These are phyloP conservation scores for Mycena crocata DNA, from an alignment of 768 basidiomycete species.

Conservation along the genomic window DNA sequence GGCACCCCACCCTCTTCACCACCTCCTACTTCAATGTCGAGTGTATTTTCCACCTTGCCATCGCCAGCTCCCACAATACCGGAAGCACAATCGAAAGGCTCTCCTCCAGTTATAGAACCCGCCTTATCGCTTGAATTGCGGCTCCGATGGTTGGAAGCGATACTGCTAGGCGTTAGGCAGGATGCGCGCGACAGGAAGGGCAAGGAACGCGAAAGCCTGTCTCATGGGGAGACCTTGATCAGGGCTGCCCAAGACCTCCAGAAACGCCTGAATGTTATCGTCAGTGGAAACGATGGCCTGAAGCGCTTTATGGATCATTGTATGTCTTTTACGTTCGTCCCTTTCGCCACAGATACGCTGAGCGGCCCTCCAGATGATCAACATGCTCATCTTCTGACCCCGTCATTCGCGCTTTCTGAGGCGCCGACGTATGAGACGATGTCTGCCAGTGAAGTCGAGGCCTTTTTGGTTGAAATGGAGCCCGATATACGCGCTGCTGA, in stretches of 20 bases:
- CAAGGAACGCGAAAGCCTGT: constrained; percentile 57
- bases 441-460: constrained; percentile 76
- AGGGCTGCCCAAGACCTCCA: constrained; percentile 73
- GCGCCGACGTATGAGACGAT: constrained; percentile 69
- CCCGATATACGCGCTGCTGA: constrained; percentile 86
- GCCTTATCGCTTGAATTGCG: constrained; percentile 78
- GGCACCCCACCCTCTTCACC: constrained; percentile 53
- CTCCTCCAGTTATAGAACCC: constrained; percentile 64
- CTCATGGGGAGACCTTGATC: constrained; percentile 66
- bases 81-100: constrained; percentile 22
- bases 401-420: constrained; percentile 77
- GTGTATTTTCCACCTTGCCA: constrained; percentile 44
- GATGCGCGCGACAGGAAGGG: constrained; percentile 49
- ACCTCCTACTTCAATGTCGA: constrained; percentile 51
- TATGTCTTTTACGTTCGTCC: constrained; percentile 47
- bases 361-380: constrained; percentile 68
- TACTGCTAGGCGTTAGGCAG: constrained; percentile 73
- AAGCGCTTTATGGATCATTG: constrained; percentile 82
- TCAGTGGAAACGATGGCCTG: constrained; percentile 78
- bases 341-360: constrained; percentile 11
- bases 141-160: constrained; percentile 83
- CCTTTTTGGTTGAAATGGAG: constrained; percentile 82
- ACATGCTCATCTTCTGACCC: constrained; percentile 78
- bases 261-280: constrained; percentile 62
- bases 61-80: constrained; percentile 37